Evolutionary conservation across 148 eudicot species (phyloP), one percentile per base, ranked within the genome.

Genomic region (Nepenthes gracilis): DNA sequence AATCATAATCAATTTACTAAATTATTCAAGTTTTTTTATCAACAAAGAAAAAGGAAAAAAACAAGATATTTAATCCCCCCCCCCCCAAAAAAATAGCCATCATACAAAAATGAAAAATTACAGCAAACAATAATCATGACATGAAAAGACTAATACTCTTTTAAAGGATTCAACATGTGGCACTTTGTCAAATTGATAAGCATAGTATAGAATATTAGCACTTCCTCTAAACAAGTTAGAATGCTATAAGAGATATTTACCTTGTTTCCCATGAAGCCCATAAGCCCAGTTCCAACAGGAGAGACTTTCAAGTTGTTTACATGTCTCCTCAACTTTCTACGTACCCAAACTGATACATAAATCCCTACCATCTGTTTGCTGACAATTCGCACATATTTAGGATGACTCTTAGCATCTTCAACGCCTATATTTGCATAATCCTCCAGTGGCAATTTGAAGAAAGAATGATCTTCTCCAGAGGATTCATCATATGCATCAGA

Each of bases 241-340:
- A 37, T 35, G 2, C 49, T 54, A 37, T 6, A 36, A 38, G 12
- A 32, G 14, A 54, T 23, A 14, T 40, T 23, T 86, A 91, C 97
- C 96, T 93, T 93, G 64, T 93, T 93, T 2, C 98, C 96, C 95
- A 93, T 83, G 75, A 86, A 93, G 63, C 98, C 98, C 98, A 93
- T 93, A 32, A 93, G 80, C 23, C 98, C 98, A 36, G 84, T 82
- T 45, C 98, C 98, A 61, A 93, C 96, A 53, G 90, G 88, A 68
- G 94, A 84, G 35, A 93, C 96, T 75, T 75, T 81, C 74, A 88
- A 60, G 72, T 84, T 75, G 56, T 78, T 82, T 64, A 93, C 78
- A 73, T 79, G 88, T 63, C 96, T 74, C 72, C 98, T 82, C 57
- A 84, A 64, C 76, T 79, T 82, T 67, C 76, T 75, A 1, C 91